Percentiles rank a stretch among this genome's conserved stretches.
Evolutionary conservation across 2,329 filamentous ascomycete genomes (phyloP).

Genomic region (Paracoccidioides brasiliensis): DNA sequence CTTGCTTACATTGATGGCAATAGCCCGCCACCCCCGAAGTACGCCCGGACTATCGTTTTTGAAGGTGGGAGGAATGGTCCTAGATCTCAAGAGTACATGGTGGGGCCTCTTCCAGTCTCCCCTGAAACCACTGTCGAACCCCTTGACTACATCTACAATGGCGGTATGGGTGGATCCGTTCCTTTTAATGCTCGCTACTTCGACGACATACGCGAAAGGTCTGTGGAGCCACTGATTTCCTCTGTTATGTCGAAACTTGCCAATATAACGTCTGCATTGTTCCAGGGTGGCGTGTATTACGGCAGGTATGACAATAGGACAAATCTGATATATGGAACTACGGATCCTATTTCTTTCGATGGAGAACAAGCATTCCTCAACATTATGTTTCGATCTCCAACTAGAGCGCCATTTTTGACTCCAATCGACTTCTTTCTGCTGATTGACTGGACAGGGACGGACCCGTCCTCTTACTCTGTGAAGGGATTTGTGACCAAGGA

Average conservation of each 20-base stretch:
- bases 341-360: constrained; percentile 29
- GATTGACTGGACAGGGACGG: constrained; percentile 33
- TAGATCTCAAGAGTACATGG: constrained; percentile 37
- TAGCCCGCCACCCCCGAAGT: constrained; percentile 26
- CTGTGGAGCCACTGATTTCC: constrained; percentile 25
- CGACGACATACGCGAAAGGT: constrained; percentile 13
- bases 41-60: constrained; percentile 37
- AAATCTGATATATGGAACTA: constrained; percentile 16
- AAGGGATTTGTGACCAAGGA: constrained; percentile 33
- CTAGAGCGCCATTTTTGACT: constrained; percentile 28
- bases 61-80: constrained; percentile 32
- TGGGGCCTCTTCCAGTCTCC: constrained; percentile 37
- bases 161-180: constrained; percentile 20
- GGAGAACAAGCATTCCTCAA: constrained; percentile 29
- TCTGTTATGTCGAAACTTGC: constrained; percentile 33
- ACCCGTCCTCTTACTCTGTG: constrained; percentile 30
- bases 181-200: constrained; percentile 17
- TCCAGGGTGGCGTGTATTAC: constrained; percentile 18
- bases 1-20: constrained; percentile 33
- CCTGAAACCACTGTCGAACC: constrained; percentile 26
- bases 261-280: constrained; percentile 33
- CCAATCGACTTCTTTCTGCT: constrained; percentile 36
- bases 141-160: constrained; percentile 35
- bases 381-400: constrained; percentile 33
- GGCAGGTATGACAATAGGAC: constrained; percentile 14